Base-by-base conservation (phyloP, 768 basidiomycete species). In the Plicaturopsis crispa region DNA sequence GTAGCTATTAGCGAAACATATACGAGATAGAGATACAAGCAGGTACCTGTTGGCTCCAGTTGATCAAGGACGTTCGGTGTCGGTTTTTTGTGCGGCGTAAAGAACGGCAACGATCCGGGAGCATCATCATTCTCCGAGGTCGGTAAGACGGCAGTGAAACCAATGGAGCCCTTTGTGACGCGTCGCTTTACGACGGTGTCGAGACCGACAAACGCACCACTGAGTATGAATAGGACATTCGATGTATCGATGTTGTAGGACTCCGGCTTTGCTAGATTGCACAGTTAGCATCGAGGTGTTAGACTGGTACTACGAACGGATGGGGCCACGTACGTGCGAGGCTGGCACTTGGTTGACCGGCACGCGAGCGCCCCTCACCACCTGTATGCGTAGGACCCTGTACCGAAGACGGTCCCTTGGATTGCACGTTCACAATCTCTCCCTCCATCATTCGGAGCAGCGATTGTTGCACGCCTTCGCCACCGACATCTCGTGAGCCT, bases 381-480 rank as follows among this genome's bases (percentile, higher is more conserved):
- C 60, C 64, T 10, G 59, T 48, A 31, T 66, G 61, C 23, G 72
- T 67, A 11, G 70, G 54, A 17, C 59, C 52, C 35, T 80, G 77
- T 22, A 56, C 50, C 20, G 69, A 42, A 24, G 63, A 62, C 14
- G 69, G 57, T 13, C 73, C 77, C 56, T 84, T 89, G 1, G 81
- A 77, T 49, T 86, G 85, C 1, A 94, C 70, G n/a, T 79, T 80
- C 26, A 94, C 72, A 5, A 81, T 63, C 0, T 88, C 81, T 11
- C 93, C 93, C 66, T 98, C 94, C 72, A 98, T 84, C 78, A 98
- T 87, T 38, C 93, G 74, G 4, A 96, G 63, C 13, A 96, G 70
- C 14, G 88, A 81, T 59, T 97, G 92, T 52, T 98, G 93, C 4
- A 98, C 93, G 23, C 93, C 93, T 69, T 96, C 92, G 7, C 93